Conservation (phyloP, 73 alveolate species). For the Paramecium sexaurelia region DNA sequence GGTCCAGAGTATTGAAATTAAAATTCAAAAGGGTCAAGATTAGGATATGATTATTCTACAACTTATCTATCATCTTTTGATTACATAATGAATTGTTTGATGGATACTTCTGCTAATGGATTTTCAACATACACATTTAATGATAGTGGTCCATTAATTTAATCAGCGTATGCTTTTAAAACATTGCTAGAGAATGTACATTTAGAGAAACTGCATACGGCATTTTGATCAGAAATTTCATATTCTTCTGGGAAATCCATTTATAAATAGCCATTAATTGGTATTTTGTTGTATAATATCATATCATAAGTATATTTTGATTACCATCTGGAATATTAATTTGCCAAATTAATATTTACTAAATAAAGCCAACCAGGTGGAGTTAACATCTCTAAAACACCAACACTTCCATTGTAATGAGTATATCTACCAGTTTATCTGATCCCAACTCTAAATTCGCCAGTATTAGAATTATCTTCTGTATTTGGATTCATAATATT, state of each 20-base stretch:
- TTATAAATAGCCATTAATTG: conserved; percentile 27
- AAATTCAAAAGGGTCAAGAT: conserved; percentile 69
- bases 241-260: conserved; percentile 46
- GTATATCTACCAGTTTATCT: not conserved
- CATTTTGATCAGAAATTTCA: conserved; percentile 22
- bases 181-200: not conserved
- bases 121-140: conserved; percentile 43
- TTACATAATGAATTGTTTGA: conserved; percentile 12
- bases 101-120: conserved; percentile 62
- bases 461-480: conserved; percentile 55
- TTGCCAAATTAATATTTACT: not conserved
- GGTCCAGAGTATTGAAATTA: conserved; percentile 67
- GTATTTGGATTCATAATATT: conserved; percentile 63
- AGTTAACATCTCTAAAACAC: conserved; percentile 62
- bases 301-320: conserved; percentile 36
- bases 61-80: conserved; percentile 53
- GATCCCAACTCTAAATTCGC: conserved; percentile 51
- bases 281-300: conserved; percentile 39
- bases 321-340: conserved; percentile 48
- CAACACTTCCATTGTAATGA: conserved; percentile 47
- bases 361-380: conserved; percentile 67
- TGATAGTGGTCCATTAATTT: not conserved
- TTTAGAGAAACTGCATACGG: not conserved
- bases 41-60: conserved; percentile 66
- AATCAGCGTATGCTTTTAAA: not conserved